phyloP scores from a whole-genome alignment of 2,329 filamentous ascomycete species.

The Cordyceps sp. region DNA sequence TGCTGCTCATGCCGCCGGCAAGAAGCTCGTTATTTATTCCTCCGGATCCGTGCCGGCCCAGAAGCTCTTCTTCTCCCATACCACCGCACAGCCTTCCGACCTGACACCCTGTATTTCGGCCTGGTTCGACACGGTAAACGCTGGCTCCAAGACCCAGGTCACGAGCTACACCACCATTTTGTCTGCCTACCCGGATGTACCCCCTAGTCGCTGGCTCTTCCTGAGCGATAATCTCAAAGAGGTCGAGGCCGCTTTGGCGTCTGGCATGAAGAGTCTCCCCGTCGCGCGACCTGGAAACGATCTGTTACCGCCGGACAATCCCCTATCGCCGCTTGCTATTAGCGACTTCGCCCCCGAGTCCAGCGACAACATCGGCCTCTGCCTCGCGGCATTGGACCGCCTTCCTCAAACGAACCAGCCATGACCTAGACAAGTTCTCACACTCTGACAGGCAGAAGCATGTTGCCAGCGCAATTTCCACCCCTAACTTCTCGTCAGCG shows the following conservation, averaged over 20 bases:
- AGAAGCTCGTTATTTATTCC: constrained; percentile 60
- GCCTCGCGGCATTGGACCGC: constrained; percentile 2
- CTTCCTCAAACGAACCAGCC: not conserved
- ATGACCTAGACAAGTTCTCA: too few relatives aligned
- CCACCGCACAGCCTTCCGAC: constrained; percentile 39
- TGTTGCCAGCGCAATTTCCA: too few relatives aligned
- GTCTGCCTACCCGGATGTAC: constrained; percentile 21
- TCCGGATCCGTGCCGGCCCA: constrained; percentile 68
- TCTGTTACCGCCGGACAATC: constrained; percentile 33
- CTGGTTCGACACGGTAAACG: constrained; percentile 71
- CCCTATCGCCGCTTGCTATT: constrained; percentile 16
- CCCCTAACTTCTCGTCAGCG: too few relatives aligned
- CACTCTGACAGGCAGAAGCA: too few relatives aligned
- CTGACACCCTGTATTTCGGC: constrained; percentile 40
- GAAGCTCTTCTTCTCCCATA: constrained; percentile 61
- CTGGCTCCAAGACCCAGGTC: constrained; percentile 53
- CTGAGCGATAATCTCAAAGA: constrained; percentile 65
- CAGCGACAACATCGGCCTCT: constrained; percentile 2
- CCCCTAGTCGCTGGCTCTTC: constrained; percentile 48
- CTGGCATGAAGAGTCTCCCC: constrained; percentile 46
- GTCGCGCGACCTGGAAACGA: constrained; percentile 57
- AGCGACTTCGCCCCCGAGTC: constrained; percentile 15
- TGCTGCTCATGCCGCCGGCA: constrained; percentile 37
- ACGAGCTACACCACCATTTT: constrained; percentile 53
- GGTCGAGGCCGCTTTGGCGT: constrained; percentile 42